phyloP scores from a whole-genome alignment of 192 early-diverging fungal species.

The Anaeromyces robustus region DNA sequence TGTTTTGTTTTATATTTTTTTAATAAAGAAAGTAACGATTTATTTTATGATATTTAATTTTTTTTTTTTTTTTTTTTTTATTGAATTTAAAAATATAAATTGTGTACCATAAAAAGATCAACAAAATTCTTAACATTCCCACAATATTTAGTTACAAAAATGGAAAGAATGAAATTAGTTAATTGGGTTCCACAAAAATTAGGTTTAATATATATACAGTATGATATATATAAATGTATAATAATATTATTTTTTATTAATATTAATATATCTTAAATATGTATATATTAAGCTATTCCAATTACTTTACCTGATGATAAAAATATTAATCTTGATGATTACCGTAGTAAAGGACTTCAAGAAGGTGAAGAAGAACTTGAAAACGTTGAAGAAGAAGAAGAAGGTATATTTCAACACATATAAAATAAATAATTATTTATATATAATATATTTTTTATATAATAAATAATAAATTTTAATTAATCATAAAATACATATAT shows the following conservation, averaged over 20 bases:
- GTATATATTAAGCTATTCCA: not conserved
- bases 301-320: not conserved
- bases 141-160: constrained; percentile 53
- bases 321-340: not conserved
- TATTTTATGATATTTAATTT: not conserved
- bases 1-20: too few relatives aligned
- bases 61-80: not conserved
- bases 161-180: constrained; percentile 53
- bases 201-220: too few relatives aligned
- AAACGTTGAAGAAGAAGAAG: not conserved
- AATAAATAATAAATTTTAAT: too few relatives aligned
- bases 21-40: too few relatives aligned
- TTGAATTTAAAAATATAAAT: too few relatives aligned
- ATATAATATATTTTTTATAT: too few relatives aligned
- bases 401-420: too few relatives aligned
- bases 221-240: too few relatives aligned
- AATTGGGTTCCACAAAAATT: constrained; percentile 69
- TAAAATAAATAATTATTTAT: too few relatives aligned
- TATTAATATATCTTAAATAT: too few relatives aligned
- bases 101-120: constrained; percentile 25
- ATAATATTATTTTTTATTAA: too few relatives aligned
- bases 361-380: constrained; percentile 34
- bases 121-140: constrained; percentile 58
- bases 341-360: constrained; percentile 48
- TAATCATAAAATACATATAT: not conserved